phyloP scores from a whole-genome alignment of 1,284 basidiomycete genomes.

The Veloboletus limbatus region DNA sequence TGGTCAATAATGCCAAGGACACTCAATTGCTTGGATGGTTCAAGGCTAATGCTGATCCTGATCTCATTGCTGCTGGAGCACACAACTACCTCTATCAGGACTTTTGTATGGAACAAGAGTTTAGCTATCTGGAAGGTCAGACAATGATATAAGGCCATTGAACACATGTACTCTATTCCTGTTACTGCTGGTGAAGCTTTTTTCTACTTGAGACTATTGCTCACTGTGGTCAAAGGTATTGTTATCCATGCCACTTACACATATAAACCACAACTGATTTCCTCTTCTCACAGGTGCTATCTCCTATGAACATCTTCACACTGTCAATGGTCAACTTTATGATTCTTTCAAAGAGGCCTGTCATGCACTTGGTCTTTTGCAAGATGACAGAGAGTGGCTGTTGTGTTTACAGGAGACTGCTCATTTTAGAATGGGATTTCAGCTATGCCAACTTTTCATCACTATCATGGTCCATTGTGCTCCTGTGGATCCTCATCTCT shows the following conservation, averaged over 20 bases:
- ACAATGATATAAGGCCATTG: constrained; percentile 26
- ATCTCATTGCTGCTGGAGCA: constrained; percentile 26
- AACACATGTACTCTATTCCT: constrained; percentile 33
- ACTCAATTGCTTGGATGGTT: constrained; percentile 41
- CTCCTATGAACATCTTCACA: constrained; percentile 31
- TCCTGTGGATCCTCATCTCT: neutral
- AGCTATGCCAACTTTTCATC: constrained; percentile 16
- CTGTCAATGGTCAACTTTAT: constrained; percentile 18
- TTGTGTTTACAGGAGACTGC: constrained; percentile 34
- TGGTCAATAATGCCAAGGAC: constrained; percentile 22
- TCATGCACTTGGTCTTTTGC: constrained; percentile 34
- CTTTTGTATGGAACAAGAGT: constrained; percentile 27
- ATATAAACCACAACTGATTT: no score
- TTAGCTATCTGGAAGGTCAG: neutral
- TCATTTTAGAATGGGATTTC: constrained; percentile 28
- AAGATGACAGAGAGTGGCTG: constrained; percentile 36
- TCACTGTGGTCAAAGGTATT: constrained; percentile 31
- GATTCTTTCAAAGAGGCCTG: constrained; percentile 32
- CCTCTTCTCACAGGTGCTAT: constrained; percentile 18
- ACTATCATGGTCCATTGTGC: neutral
- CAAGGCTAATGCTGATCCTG: constrained; percentile 35
- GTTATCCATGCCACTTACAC: no score
- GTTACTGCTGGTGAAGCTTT: constrained; percentile 31
- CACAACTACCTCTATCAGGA: constrained; percentile 39
- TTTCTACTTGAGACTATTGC: constrained; percentile 36